Evolutionary conservation across 129 eudicot genomes (phyloP).

Genomic region (carrot (Daucus carota)): DNA sequence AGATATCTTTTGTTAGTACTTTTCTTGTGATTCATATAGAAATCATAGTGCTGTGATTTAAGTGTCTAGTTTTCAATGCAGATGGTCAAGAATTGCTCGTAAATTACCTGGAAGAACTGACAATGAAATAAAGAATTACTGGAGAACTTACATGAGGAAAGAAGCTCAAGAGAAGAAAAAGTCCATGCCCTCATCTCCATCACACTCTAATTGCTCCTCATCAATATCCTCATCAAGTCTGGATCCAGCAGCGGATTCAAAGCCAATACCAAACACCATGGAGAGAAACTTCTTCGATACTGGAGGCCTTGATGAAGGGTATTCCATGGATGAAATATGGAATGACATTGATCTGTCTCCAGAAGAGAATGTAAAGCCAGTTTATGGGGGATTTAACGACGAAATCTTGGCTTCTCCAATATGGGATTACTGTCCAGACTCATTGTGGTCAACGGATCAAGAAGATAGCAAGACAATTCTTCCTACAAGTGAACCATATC

Average conservation of each 20-base stretch:
- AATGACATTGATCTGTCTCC: conserved; percentile 7
- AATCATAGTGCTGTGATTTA: not conserved
- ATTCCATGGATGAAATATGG: conserved; percentile 25
- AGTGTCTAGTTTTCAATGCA: conserved; percentile 11
- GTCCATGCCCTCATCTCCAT: conserved; percentile 7
- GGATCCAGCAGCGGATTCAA: not conserved
- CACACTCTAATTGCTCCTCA: conserved; percentile 15
- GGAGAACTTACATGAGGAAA: conserved; percentile 90
- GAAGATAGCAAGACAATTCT: conserved; percentile 11
- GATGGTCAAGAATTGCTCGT: conserved; percentile 93
- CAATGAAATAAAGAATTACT: conserved; percentile 87
- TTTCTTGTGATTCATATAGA: not conserved
- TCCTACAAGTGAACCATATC: conserved; percentile 9
- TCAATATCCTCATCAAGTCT: not conserved
- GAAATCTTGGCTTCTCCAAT: conserved; percentile 12
- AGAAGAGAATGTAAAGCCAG: conserved; percentile 5
- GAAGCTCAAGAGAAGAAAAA: conserved; percentile 37
- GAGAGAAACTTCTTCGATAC: conserved; percentile 15
- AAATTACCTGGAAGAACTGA: conserved; percentile 85
- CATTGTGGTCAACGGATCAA: conserved; percentile 9
- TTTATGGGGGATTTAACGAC: conserved; percentile 1
- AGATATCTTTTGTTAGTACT: not conserved
- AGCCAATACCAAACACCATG: conserved; percentile 1
- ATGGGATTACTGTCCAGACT: conserved; percentile 17
- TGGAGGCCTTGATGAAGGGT: conserved; percentile 10